Percentiles rank a stretch among this genome's conserved stretches.
These are phyloP conservation scores for Cladorrhinum samala DNA, from an alignment of 495 filamentous ascomycete genomes.

Conservation along the genomic window DNA sequence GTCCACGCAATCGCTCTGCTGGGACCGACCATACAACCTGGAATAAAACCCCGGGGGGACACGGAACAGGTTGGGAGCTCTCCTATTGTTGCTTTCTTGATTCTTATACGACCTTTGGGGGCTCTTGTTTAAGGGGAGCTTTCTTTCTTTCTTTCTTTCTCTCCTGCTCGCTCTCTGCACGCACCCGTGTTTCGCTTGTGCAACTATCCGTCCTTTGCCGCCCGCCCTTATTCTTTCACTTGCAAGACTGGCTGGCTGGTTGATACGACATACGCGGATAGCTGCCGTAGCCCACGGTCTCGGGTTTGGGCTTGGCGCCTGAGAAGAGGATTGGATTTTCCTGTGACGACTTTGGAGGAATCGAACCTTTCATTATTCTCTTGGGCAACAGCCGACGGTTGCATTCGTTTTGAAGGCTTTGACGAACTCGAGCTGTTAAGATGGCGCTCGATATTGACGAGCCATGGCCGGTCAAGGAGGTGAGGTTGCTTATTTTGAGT, in stretches of 20 bases:
- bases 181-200: conserved; percentile 25
- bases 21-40: too few species aligned
- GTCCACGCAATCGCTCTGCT: too few species aligned
- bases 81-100: too few species aligned
- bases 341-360: neutral
- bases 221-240: conserved; percentile 3
- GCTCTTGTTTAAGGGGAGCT: too few species aligned
- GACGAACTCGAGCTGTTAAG: conserved; percentile 12
- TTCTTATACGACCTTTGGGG: neutral
- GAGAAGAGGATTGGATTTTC: neutral
- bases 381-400: neutral
- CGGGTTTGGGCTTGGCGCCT: neutral
- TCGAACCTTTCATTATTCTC: neutral
- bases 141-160: neutral
- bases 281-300: neutral
- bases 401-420: neutral
- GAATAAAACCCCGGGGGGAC: too few species aligned
- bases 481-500: conserved; percentile 35
- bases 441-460: conserved; percentile 38
- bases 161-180: conserved; percentile 15
- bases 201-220: conserved; percentile 17
- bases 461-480: conserved; percentile 59
- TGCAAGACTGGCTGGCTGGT: too few species aligned
- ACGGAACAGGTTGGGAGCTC: too few species aligned
- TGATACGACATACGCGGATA: neutral